Evolutionary conservation across 345 rosid species (phyloP).

Genomic region (Hibiscus syriacus): DNA sequence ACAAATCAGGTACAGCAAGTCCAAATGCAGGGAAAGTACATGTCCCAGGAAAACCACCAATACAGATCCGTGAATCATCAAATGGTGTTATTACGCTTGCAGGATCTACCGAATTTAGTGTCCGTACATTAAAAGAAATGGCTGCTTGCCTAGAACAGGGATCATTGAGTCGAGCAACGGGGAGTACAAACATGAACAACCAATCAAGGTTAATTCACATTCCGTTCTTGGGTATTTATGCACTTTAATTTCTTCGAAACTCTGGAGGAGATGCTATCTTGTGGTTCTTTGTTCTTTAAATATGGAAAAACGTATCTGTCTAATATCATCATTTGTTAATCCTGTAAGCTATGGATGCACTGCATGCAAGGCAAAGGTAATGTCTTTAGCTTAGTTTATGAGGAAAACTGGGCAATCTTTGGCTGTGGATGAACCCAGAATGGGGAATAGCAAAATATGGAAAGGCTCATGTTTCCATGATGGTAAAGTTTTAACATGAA

Average conservation of each 20-base stretch:
- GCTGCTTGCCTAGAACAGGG: conserved; percentile 93
- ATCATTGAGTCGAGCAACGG: conserved; percentile 87
- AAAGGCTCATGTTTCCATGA: background rate
- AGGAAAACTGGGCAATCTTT: background rate
- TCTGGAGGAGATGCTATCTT: background rate
- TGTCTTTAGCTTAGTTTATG: background rate
- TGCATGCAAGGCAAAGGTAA: background rate
- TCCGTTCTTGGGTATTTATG: background rate
- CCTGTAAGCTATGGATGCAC: background rate
- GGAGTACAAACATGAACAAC: conserved; percentile 97
- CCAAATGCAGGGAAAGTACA: conserved; percentile 37
- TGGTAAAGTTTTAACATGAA: background rate
- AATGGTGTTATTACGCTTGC: conserved; percentile 93
- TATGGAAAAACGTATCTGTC: background rate
- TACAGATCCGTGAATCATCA: conserved; percentile 96
- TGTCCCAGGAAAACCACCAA: conserved; percentile 83
- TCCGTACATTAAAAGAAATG: conserved; percentile 80
- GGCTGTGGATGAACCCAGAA: too few relatives aligned
- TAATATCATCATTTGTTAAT: background rate
- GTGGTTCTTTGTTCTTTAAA: background rate
- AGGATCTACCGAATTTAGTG: conserved; percentile 88
- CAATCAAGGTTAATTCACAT: conserved; percentile 69
- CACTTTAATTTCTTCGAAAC: background rate
- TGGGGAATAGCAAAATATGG: too few relatives aligned
- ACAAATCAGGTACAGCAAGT: conserved; percentile 53